phyloP scores from a whole-genome alignment of 2,329 filamentous ascomycete species.

The Colletotrichum australisinense region DNA sequence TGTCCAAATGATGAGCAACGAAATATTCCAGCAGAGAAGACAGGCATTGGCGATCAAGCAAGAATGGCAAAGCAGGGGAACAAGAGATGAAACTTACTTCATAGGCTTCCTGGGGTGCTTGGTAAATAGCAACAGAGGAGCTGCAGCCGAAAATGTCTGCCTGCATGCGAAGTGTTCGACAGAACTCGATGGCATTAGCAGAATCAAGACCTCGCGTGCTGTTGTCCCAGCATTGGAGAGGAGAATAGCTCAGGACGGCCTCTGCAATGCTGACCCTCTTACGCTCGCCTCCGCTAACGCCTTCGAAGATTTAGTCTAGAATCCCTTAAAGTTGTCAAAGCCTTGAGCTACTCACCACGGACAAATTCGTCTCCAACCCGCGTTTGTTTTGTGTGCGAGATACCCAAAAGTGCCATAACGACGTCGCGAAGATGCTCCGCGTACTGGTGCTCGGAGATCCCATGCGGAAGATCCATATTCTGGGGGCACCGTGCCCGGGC shows the following conservation, averaged over 20 bases:
- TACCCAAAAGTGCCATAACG: slow-evolving; percentile 65
- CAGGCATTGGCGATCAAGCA: not conserved
- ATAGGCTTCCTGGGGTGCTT: slow-evolving; percentile 69
- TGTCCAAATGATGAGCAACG: not conserved
- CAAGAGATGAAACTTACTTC: slow-evolving; percentile 46
- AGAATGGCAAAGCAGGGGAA: not conserved
- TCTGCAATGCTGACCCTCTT: slow-evolving; percentile 53
- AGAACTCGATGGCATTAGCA: slow-evolving; percentile 35
- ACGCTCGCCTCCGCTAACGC: slow-evolving; percentile 65
- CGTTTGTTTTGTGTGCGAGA: slow-evolving; percentile 65
- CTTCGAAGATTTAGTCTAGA: no score
- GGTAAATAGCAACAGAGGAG: slow-evolving; percentile 60
- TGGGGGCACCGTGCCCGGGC: slow-evolving; percentile 64
- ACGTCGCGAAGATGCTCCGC: slow-evolving; percentile 62
- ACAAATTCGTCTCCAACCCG: slow-evolving; percentile 65
- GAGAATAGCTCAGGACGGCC: slow-evolving; percentile 43
- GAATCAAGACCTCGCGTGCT: slow-evolving; percentile 58
- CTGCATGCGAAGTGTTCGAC: slow-evolving; percentile 41
- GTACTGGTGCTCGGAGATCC: slow-evolving; percentile 53
- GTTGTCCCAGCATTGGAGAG: slow-evolving; percentile 53
- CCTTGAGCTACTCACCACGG: slow-evolving; percentile 43
- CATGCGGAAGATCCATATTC: slow-evolving; percentile 53
- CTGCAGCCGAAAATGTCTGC: slow-evolving; percentile 42
- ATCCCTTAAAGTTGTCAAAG: no score
- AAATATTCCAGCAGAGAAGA: not conserved